phyloP scores from a whole-genome alignment of 208 protist species.

The Blastocrithidia nonstop region DNA sequence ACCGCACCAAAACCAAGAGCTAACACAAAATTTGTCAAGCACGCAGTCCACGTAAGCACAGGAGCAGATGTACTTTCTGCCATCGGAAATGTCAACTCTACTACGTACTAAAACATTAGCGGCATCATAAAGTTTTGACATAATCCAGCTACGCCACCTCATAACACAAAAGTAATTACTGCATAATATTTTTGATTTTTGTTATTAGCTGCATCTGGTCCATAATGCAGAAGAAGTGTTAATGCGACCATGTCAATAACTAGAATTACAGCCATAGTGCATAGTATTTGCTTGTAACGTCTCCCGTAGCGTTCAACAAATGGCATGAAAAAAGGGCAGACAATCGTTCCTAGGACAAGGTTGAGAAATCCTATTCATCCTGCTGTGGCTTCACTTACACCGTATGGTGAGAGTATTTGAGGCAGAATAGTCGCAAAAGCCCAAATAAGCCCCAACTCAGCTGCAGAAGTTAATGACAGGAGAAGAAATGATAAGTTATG shows the following conservation, averaged over 20 bases:
- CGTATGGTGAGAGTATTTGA: conserved; percentile 49
- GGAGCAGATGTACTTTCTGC: conserved; percentile 53
- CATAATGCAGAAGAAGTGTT: conserved; percentile 39
- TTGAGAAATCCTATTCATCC: conserved; percentile 65
- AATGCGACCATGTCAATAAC: conserved; percentile 21
- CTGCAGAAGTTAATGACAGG: conserved; percentile 31
- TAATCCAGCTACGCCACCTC: conserved; percentile 37
- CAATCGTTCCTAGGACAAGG: conserved; percentile 36
- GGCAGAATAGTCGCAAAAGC: conserved; percentile 53
- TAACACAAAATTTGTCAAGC: conserved; percentile 39
- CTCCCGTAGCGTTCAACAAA: conserved; percentile 20
- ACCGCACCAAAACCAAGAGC: conserved; percentile 44
- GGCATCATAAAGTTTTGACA: conserved; percentile 76
- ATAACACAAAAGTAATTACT: conserved; percentile 22
- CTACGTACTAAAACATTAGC: conserved; percentile 68
- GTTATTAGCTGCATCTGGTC: conserved; percentile 21
- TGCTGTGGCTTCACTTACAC: conserved; percentile 28
- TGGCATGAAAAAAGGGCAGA: conserved; percentile 53
- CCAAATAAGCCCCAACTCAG: conserved; percentile 63
- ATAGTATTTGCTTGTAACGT: conserved; percentile 39
- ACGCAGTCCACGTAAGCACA: conserved; percentile 50
- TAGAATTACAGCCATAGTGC: conserved; percentile 16
- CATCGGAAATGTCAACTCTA: conserved; percentile 69
- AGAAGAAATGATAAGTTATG: conserved; percentile 37
- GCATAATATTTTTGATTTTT: conserved; percentile 19